Conservation (phyloP, 495 filamentous ascomycete species). For the Talaromyces trachyspermus region DNA sequence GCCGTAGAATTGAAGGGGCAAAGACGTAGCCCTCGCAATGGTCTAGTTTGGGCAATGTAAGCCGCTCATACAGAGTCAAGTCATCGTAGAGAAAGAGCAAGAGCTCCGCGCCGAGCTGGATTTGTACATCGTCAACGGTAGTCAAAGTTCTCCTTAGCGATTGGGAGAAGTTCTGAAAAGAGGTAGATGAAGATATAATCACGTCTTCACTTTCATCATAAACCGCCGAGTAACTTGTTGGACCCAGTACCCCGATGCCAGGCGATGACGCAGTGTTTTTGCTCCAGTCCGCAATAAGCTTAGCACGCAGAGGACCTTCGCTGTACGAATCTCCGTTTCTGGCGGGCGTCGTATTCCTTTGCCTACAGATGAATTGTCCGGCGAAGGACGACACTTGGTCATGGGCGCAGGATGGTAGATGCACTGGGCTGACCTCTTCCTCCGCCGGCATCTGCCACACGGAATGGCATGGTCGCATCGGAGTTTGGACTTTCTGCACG, state of each 20-base stretch:
- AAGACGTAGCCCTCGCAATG: slow-evolving; percentile 17
- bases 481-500: slow-evolving; percentile 45
- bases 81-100: slow-evolving; percentile 16
- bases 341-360: background rate
- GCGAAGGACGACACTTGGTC: slow-evolving; percentile 13
- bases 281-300: slow-evolving; percentile 4
- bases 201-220: slow-evolving; percentile 15
- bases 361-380: background rate
- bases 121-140: slow-evolving; percentile 11
- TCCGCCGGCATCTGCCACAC: slow-evolving; percentile 4
- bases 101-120: slow-evolving; percentile 19
- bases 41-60: slow-evolving; percentile 16
- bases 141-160: background rate
- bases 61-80: slow-evolving; percentile 16
- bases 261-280: background rate
- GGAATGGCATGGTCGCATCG: slow-evolving; percentile 33
- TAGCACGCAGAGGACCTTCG: background rate
- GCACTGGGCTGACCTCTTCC: slow-evolving; percentile 1
- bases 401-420: slow-evolving; percentile 10
- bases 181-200: background rate
- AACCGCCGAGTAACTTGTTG: slow-evolving; percentile 35
- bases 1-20: slow-evolving; percentile 12
- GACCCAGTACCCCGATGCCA: slow-evolving; percentile 23
- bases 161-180: slow-evolving; percentile 2
- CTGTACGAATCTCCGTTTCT: background rate